Conservation (phyloP, 331 rosid species). For the Cydonia oblonga region DNA sequence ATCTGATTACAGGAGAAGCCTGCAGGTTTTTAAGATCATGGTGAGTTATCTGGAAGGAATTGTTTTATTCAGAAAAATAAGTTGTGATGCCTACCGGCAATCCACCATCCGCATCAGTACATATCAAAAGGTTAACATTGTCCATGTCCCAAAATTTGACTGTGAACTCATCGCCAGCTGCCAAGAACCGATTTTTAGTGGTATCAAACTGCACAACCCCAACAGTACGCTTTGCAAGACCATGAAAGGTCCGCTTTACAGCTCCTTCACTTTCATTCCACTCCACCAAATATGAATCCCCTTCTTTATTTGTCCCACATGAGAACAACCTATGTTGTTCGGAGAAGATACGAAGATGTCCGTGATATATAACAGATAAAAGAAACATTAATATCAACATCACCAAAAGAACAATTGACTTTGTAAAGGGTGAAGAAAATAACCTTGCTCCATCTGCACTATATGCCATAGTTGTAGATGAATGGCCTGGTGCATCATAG, state of each 20-base stretch:
- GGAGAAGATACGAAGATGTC: conserved; percentile 5
- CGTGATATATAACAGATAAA: not conserved
- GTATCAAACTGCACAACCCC: conserved; percentile 93
- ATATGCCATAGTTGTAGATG: conserved; percentile 82
- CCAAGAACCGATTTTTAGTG: conserved; percentile 73
- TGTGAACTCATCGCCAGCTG: conserved; percentile 67
- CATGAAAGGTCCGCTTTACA: conserved; percentile 71
- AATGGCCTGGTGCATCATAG: conserved; percentile 92
- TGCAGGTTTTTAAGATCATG: conserved; percentile 29
- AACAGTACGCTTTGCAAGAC: conserved; percentile 68
- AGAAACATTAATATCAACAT: not conserved
- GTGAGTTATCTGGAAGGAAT: conserved; percentile 13
- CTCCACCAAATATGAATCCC: conserved; percentile 88
- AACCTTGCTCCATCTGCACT: conserved; percentile 91
- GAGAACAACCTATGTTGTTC: conserved; percentile 61
- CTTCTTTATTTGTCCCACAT: conserved; percentile 91
- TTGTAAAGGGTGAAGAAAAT: not conserved
- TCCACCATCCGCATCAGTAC: conserved; percentile 75
- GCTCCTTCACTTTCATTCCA: conserved; percentile 99
- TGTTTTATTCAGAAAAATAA: conserved; percentile 7
- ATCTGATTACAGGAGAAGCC: conserved; percentile 86
- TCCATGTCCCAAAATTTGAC: conserved; percentile 98
- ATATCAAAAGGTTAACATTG: conserved; percentile 37
- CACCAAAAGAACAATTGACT: not conserved
- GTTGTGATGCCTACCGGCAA: conserved; percentile 43